phyloP scores from a whole-genome alignment of 2,329 filamentous ascomycete species.

The Cercospora zeina region DNA sequence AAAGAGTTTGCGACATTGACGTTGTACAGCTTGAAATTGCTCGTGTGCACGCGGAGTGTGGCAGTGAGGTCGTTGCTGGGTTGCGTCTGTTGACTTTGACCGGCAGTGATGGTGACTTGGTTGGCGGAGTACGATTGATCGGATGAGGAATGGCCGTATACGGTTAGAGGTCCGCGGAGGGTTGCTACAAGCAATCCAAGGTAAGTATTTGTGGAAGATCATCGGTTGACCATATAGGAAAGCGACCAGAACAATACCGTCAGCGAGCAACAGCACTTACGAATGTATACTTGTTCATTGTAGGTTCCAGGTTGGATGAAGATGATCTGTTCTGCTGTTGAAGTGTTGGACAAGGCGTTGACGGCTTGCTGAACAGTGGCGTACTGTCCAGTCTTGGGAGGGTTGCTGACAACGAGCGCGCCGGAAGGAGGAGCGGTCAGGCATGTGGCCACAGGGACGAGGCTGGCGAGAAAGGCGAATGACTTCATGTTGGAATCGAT shows the following conservation, averaged over 20 bases:
- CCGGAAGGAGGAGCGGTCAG: conserved; percentile 52
- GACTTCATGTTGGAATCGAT: conserved; percentile 15
- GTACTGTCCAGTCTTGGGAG: conserved; percentile 44
- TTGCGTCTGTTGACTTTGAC: conserved; percentile 50
- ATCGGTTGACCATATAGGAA: background rate
- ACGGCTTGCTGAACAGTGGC: conserved; percentile 59
- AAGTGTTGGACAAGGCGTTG: conserved; percentile 56
- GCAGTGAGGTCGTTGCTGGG: conserved; percentile 57
- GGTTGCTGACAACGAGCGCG: conserved; percentile 51
- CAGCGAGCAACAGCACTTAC: conserved; percentile 28
- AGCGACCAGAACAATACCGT: background rate
- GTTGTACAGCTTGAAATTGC: conserved; percentile 62
- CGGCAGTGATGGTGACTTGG: conserved; percentile 57
- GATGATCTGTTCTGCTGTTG: conserved; percentile 57
- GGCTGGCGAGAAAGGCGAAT: conserved; percentile 20
- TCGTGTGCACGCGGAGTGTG: conserved; percentile 52
- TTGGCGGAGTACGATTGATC: conserved; percentile 57
- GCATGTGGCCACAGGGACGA: conserved; percentile 28
- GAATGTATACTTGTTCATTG: conserved; percentile 60
- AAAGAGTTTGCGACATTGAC: conserved; percentile 57
- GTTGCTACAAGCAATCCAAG: background rate
- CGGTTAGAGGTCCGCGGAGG: conserved; percentile 53
- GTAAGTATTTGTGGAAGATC: background rate
- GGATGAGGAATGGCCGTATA: conserved; percentile 61
- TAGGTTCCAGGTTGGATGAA: conserved; percentile 65